A percentile compares a stretch with the other conserved stretches of the same genome.
Evolutionary conservation across 106 monocot species (phyloP).

Genomic region (Allium cepa): DNA sequence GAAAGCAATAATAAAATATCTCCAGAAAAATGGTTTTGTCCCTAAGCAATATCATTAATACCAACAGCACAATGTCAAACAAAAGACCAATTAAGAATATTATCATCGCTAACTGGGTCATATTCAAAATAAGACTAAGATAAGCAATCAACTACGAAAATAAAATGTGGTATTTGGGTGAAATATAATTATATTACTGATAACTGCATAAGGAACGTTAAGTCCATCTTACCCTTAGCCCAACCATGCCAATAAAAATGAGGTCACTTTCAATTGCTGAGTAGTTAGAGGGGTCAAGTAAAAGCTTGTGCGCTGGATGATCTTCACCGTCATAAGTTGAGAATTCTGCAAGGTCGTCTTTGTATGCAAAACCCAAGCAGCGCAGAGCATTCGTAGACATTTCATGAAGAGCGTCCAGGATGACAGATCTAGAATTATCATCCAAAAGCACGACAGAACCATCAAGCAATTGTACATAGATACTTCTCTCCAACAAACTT

Average conservation of each 20-base stretch:
- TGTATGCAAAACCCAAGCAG: conserved; percentile 90
- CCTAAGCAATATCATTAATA: too few relatives aligned
- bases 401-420: conserved; percentile 46
- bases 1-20: too few relatives aligned
- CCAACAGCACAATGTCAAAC: too few relatives aligned
- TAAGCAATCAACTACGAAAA: too few relatives aligned
- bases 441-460: conserved; percentile 62
- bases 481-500: conserved; percentile 68
- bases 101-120: too few relatives aligned
- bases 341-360: conserved; percentile 63
- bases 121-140: too few relatives aligned
- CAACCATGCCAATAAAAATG: conserved; percentile 73
- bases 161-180: too few relatives aligned
- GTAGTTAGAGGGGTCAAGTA: conserved; percentile 80
- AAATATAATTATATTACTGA: too few relatives aligned
- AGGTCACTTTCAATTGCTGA: conserved; percentile 71
- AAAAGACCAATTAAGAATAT: too few relatives aligned
- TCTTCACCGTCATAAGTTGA: conserved; percentile 71
- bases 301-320: conserved; percentile 75
- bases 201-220: too few relatives aligned
- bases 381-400: conserved; percentile 74
- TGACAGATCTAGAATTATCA: conserved; percentile 28
- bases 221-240: conserved; percentile 50
- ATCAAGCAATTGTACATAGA: conserved; percentile 56
- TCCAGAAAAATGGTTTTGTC: too few relatives aligned